Base-by-base conservation (phyloP, 139 green algal genomes). In the Chlamydomonas sphaeroides region DNA sequence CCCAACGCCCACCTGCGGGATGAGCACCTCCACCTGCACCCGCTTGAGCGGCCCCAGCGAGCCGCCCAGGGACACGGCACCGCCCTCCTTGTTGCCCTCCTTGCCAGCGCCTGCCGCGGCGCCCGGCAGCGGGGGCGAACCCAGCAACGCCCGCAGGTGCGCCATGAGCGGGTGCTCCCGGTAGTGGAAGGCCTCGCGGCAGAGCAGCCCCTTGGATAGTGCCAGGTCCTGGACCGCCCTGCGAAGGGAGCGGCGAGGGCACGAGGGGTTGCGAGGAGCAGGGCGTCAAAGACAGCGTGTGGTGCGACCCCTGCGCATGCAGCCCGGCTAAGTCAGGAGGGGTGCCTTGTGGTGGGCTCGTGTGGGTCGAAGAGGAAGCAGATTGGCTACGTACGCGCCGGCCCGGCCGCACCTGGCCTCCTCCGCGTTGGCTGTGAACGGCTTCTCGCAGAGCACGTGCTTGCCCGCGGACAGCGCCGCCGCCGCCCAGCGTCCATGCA, bases 361-460 rank as follows among this genome's bases (percentile, higher is more conserved):
- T n/a, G n/a, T n/a, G n/a, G n/a, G n/a, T n/a, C n/a, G n/a, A n/a
- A n/a, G n/a, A n/a, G n/a, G n/a, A n/a, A n/a, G n/a, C n/a, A n/a
- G n/a, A n/a, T n/a, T n/a, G n/a, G n/a, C n/a, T n/a, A n/a, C 41
- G 68, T 69, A 14, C 63, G 8, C 38, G 5, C 5, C 11, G 17
- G 18, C 41, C 25, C 65, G 0, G 18, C 7, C 67, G 18, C 57
- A 87, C 85, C 59, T 69, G 1, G 85, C 88, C 42, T 92, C 88
- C 41, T 89, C 56, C 51, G 61, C 79, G 49, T 89, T 92, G 36
- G 85, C 83, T 25, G 83, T 84, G 59, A 94, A 89, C 7, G 90
- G 90, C 85, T 94, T 94, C 78, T 94, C 90, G 74, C 90, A 94
- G 53, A 94, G 74, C 68, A 94, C 91, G 71, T 92, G 87, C 83